Base-by-base conservation (phyloP, 257 asterid genomes). In the Ehretia macrophylla region DNA sequence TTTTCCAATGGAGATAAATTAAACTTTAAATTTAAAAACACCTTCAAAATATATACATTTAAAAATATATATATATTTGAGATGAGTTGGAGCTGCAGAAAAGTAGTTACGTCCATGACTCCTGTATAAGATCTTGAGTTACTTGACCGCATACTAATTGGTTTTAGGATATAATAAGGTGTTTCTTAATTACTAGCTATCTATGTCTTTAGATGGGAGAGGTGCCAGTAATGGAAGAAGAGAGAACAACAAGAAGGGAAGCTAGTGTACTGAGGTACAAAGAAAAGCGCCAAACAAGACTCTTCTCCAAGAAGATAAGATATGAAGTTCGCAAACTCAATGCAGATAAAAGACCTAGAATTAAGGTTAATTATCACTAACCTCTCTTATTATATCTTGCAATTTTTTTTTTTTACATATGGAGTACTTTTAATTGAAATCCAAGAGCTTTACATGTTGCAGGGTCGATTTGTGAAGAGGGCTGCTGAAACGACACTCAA, bases 281-380 rank as follows among this genome's bases (percentile, higher is more conserved):
- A 64, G 93, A 85, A 71, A 85, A 85, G 42, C 64, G 90, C 11
- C 86, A 81, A 0, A 77, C 76, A 0, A 82, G 95, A 1, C 75
- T 83, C 40, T 85, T 85, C 63, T 85, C 92, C 10, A 88, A 85
- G 66, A 85, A 88, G 63, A 88, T 88, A 17, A 75, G 85, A n/a
- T 88, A 83, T 40, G 82, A 88, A 32, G 93, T 85, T 17, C 79
- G 96, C 1, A 88, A 88, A 75, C 76, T 88, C 64, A 88, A 85
- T 48, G 92, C 90, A 0, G 95, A 88, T 54, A 84, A 82, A 56
- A 77, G 90, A 51, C 93, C 92, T 6, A 75, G 88, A 73, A 79
- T 81, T 83, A 85, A 83, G 89, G 95, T 84, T 14, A 3, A 27
- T 27, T 6, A 27, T 27, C 35, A 3, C 6, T 8, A 5, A 2